These are phyloP conservation scores for Echium plantagineum DNA, from an alignment of 257 asterid genomes.

Conservation along the genomic window DNA sequence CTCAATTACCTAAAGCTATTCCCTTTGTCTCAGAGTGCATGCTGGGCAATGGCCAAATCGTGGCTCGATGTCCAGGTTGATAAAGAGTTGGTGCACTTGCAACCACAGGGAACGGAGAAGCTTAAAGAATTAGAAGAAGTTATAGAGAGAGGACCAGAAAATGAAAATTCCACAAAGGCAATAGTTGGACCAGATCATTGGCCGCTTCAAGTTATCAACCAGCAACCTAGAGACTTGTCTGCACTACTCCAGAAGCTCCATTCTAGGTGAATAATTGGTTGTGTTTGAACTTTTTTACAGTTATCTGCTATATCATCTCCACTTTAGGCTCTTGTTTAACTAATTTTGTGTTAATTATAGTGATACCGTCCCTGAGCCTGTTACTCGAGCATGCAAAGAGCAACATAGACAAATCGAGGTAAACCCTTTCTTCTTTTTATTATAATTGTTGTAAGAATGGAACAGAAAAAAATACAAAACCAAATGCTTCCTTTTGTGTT, in stretches of 20 bases:
- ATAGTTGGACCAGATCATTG: slow-evolving; percentile 57
- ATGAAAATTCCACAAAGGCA: slow-evolving; percentile 40
- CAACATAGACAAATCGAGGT: slow-evolving; percentile 99
- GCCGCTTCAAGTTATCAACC: slow-evolving; percentile 87
- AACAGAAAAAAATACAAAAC: neutral
- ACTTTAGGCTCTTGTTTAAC: neutral
- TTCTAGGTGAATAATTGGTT: slow-evolving; percentile 50
- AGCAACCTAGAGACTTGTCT: slow-evolving; percentile 80
- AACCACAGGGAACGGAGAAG: slow-evolving; percentile 53
- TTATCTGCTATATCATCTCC: neutral
- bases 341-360: slow-evolving; percentile 26
- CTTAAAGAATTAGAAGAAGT: slow-evolving; percentile 68
- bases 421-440: slow-evolving; percentile 6
- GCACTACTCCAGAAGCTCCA: slow-evolving; percentile 98
- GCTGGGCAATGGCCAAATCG: slow-evolving; percentile 99
- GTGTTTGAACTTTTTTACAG: slow-evolving; percentile 9
- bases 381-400: slow-evolving; percentile 93
- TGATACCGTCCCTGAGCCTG: slow-evolving; percentile 82
- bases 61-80: slow-evolving; percentile 98
- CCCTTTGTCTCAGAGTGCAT: slow-evolving; percentile 72
- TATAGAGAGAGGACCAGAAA: slow-evolving; percentile 53
- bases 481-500: neutral
- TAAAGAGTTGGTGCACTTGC: slow-evolving; percentile 42
- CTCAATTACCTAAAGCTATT: neutral
- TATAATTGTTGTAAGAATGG: neutral